Evolutionary conservation across 192 early-diverging fungal genomes (phyloP).

Genomic region (Gigaspora rosea): DNA sequence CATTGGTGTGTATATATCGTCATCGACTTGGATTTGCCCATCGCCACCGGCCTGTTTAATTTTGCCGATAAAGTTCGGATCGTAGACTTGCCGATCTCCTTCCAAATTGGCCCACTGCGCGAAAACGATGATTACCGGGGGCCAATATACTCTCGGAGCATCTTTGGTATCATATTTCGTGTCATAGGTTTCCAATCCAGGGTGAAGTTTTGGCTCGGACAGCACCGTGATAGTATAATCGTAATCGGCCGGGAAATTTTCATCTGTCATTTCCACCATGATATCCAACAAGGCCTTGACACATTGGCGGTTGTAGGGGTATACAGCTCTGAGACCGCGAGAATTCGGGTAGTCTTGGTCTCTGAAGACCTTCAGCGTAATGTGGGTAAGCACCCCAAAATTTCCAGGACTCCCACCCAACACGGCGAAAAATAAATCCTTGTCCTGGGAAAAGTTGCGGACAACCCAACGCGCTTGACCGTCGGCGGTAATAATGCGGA

Average conservation of each 20-base stretch:
- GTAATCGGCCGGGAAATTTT: constrained; percentile 29
- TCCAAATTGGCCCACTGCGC: constrained; percentile 39
- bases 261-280: constrained; percentile 23
- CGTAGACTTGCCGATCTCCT: constrained; percentile 25
- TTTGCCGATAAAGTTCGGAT: constrained; percentile 15
- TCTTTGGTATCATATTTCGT: neutral
- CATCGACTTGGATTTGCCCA: constrained; percentile 10
- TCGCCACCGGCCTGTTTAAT: constrained; percentile 19
- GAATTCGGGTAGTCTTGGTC: constrained; percentile 39
- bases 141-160: neutral
- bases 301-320: constrained; percentile 5
- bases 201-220: neutral
- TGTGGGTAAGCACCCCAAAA: constrained; percentile 42
- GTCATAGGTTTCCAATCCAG: neutral
- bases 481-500: constrained; percentile 43
- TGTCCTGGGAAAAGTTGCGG: too few relatives aligned
- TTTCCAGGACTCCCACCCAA: constrained; percentile 44
- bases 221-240: constrained; percentile 33
- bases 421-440: constrained; percentile 38
- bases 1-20: constrained; percentile 21
- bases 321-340: constrained; percentile 29
- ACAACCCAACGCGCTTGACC: constrained; percentile 20
- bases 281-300: constrained; percentile 40
- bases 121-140: constrained; percentile 30
- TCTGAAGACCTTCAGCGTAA: constrained; percentile 26